These are phyloP conservation scores for Umbilicus rupestris DNA, from an alignment of 164 flowering plant genomes.

Conservation along the genomic window DNA sequence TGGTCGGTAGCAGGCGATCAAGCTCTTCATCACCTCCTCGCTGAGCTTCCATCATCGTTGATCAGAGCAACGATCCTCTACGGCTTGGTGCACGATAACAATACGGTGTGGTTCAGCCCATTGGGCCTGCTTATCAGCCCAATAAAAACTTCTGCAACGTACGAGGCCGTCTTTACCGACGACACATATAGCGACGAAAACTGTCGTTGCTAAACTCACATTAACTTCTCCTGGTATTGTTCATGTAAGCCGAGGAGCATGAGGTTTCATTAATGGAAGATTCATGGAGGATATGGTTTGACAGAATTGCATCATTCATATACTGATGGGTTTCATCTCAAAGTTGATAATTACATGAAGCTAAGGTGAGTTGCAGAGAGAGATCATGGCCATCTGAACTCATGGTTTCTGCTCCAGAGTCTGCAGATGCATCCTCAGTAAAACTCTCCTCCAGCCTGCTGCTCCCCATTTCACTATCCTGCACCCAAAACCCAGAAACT, in stretches of 20 bases:
- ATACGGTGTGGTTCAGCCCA: neutral
- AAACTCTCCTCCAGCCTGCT: too few species aligned
- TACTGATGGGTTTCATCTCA: neutral
- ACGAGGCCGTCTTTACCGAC: too few species aligned
- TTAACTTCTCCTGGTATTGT: too few species aligned
- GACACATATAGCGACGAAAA: too few species aligned
- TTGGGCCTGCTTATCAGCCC: neutral
- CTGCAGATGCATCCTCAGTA: too few species aligned
- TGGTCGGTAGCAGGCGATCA: neutral
- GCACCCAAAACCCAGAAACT: neutral
- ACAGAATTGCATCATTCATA: too few species aligned
- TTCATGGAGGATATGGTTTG: too few species aligned
- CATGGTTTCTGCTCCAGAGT: neutral
- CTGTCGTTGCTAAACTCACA: too few species aligned
- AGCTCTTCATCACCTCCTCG: neutral
- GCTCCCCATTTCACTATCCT: neutral
- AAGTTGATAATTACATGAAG: neutral
- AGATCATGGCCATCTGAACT: neutral
- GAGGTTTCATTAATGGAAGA: too few species aligned
- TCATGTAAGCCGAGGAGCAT: too few species aligned
- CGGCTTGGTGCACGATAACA: neutral
- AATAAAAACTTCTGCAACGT: too few species aligned
- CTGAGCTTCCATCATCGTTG: neutral
- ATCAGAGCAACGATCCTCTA: neutral
- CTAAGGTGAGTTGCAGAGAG: conserved; percentile 1